Evolutionary conservation across 306 rosid genomes (phyloP).

Genomic region (Trifolium fragiferum): DNA sequence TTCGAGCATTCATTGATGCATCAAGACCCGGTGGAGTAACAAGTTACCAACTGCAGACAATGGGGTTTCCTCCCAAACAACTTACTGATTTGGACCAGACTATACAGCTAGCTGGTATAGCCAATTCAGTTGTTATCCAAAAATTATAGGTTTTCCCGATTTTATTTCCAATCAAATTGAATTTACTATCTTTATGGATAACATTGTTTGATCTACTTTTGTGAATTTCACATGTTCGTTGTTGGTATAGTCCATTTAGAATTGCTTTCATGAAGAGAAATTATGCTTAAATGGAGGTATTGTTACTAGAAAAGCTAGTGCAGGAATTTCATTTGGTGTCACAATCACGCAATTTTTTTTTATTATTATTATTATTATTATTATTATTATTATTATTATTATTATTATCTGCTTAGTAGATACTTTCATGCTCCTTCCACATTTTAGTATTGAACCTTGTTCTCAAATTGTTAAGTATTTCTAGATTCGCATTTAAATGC

Average conservation of each 20-base stretch:
- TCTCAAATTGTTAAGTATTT: not conserved
- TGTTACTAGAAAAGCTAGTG: not conserved
- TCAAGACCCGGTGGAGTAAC: constrained; percentile 79
- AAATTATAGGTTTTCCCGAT: constrained; percentile 42
- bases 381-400: too few species aligned
- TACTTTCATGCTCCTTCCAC: not conserved
- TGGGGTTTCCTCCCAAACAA: constrained; percentile 98
- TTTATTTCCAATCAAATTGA: constrained; percentile 37
- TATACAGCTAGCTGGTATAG: constrained; percentile 86
- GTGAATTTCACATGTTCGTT: constrained; percentile 38
- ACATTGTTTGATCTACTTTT: constrained; percentile 31
- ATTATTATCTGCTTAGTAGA: not conserved
- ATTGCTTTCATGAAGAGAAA: constrained; percentile 25
- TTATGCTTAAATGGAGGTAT: constrained; percentile 16
- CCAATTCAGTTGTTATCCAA: constrained; percentile 92
- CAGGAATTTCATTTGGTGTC: constrained; percentile 6
- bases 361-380: too few species aligned
- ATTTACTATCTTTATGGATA: constrained; percentile 17
- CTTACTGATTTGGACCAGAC: constrained; percentile 85
- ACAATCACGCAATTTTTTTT: not conserved
- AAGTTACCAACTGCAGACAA: constrained; percentile 81
- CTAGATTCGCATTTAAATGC: not conserved
- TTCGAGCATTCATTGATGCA: constrained; percentile 83
- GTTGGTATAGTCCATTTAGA: constrained; percentile 22
- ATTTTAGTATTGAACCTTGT: too few species aligned